Evolutionary conservation across 2,329 filamentous ascomycete genomes (phyloP).

Genomic region (Aspergillus sp.): DNA sequence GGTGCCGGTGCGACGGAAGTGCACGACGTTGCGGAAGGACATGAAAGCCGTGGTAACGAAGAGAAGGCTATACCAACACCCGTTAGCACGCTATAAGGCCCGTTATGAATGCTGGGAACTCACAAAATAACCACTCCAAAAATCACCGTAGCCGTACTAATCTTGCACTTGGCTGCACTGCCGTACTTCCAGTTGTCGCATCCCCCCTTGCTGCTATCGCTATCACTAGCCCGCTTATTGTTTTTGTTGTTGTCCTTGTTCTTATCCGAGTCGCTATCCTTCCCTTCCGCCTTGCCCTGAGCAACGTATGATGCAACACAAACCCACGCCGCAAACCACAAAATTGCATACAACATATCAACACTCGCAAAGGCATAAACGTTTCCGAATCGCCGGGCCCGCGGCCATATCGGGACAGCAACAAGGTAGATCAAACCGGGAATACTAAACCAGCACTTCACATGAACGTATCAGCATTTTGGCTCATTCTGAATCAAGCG

Average conservation of each 20-base stretch:
- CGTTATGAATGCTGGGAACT: constrained; percentile 12
- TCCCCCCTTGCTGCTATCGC: constrained; percentile 38
- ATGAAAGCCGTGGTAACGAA: constrained; percentile 49
- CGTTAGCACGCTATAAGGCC: constrained; percentile 1
- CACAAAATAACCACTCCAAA: constrained; percentile 54
- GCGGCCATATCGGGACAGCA: constrained; percentile 55
- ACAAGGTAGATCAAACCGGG: constrained; percentile 54
- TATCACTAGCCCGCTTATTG: constrained; percentile 25
- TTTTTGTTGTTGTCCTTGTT: constrained; percentile 31
- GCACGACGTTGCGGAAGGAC: constrained; percentile 49
- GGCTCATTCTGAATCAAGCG: background rate
- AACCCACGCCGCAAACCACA: constrained; percentile 56
- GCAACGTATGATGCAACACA: constrained; percentile 51
- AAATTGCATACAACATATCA: constrained; percentile 47
- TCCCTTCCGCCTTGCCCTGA: constrained; percentile 47
- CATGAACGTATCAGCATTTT: constrained; percentile 1
- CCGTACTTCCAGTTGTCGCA: constrained; percentile 53
- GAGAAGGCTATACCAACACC: constrained; percentile 38
- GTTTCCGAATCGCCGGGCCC: constrained; percentile 52
- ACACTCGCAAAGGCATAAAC: constrained; percentile 53
- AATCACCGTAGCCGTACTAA: constrained; percentile 51
- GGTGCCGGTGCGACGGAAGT: constrained; percentile 52
- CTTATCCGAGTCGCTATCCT: constrained; percentile 21
- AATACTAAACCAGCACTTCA: constrained; percentile 53
- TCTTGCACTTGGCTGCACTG: constrained; percentile 48